Evolutionary conservation across 2,329 filamentous ascomycete genomes (phyloP), one percentile per base, ranked within the genome.

Genomic region (Diaporthe sp.): DNA sequence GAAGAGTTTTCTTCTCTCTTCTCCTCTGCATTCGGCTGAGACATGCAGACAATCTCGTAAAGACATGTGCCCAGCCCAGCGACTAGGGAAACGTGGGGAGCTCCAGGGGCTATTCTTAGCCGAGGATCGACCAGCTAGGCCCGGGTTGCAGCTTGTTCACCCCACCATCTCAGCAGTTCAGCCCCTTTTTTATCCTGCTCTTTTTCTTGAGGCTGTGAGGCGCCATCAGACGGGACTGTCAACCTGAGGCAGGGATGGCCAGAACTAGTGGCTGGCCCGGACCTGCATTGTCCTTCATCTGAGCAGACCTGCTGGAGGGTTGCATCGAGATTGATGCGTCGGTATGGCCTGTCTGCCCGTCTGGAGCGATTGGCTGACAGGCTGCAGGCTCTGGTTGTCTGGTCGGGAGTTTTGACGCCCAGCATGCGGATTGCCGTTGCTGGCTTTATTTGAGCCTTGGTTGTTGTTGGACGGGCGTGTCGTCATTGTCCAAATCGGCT

Each of bases 31-130:
- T 55, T 13, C 65, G 34, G 65, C 31, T 70, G 47, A 70, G 65
- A 70, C 47, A 70, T 70, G 65, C 65, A 70, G 65, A 42, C 20
- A 70, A 55, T 42, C 65, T 70, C 65, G 65, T 70, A 70, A 70
- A 70, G 65, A 70, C 65, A 70, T 70, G 65, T 70, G 65, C 65
- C 44, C 65, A 53, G 65, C 65, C 49, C 39, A 31, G 47, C 37
- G 53, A 63, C 71, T 73, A 73, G 71, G 39, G 58, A 73, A 72
- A 73, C 71, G 71, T 73, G 71, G 71, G 71, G 71, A 65, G 60
- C 47, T 70, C 65, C 65, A 70, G 65, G 65, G 65, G 65, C 71
- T 73, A 73, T 73, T 73, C 71, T 73, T 73, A 73, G 71, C 47
- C 31, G 58, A 73, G 71, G 71, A 73, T 73, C 55, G 71, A 63